A percentile compares a stretch with the other conserved stretches of the same genome.
Conservation (phyloP, 495 filamentous ascomycete species). For the Aspergillus affinis region DNA sequence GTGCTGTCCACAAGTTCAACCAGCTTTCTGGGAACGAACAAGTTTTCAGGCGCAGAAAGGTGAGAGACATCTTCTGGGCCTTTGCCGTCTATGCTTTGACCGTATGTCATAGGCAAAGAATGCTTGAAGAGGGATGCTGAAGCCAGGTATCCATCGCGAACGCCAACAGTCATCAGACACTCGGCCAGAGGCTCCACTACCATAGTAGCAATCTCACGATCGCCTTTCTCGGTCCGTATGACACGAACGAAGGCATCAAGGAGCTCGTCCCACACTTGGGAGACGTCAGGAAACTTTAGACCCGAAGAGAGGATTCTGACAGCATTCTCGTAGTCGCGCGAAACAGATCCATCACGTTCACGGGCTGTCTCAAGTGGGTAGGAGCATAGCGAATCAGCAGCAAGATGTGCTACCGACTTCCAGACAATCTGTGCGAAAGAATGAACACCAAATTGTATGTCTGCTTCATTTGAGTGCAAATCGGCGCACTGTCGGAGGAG, state of each 20-base stretch:
- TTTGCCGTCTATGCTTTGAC: conserved; percentile 11
- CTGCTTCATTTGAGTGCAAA: conserved; percentile 20
- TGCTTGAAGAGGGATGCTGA: conserved; percentile 36
- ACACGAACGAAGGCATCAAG: conserved; percentile 57
- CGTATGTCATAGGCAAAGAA: conserved; percentile 34
- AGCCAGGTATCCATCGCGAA: conserved; percentile 26
- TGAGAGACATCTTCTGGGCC: background rate
- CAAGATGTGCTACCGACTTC: conserved; percentile 34
- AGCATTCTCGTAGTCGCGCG: conserved; percentile 67
- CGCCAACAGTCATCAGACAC: conserved; percentile 23
- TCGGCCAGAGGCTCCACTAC: conserved; percentile 73
- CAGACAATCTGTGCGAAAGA: conserved; percentile 31
- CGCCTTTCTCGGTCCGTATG: conserved; percentile 64
- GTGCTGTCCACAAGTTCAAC: conserved; percentile 27
- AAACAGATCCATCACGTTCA: conserved; percentile 42
- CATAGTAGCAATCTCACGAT: conserved; percentile 57
- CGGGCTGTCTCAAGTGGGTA: conserved; percentile 44
- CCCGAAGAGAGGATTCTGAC: conserved; percentile 67
- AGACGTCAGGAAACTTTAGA: conserved; percentile 42
- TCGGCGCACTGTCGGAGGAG: conserved; percentile 43
- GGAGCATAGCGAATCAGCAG: conserved; percentile 35
- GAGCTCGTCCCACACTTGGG: conserved; percentile 59
- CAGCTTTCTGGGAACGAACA: conserved; percentile 28
- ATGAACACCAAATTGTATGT: conserved; percentile 8
- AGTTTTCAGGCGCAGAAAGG: background rate